Base-by-base conservation (phyloP, 495 filamentous ascomycete genomes). In the Aspergillus affinis region DNA sequence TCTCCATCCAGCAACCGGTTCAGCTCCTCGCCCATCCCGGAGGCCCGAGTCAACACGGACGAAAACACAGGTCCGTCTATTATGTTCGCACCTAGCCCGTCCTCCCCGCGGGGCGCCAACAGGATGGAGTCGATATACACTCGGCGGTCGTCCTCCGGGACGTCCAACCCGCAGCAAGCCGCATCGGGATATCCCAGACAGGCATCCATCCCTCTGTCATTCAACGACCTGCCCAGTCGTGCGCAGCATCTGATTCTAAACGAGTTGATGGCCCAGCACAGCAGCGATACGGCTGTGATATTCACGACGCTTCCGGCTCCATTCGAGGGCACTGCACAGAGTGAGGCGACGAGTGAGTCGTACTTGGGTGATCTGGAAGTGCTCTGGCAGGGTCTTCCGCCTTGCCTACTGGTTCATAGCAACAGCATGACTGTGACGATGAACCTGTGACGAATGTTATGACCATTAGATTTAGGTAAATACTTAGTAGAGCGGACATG, bases 341-440 rank as follows among this genome's bases (percentile, higher is more conserved):
- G 84, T 58, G 88, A 89, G 65, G 79, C 82, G 55, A 84, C 86
- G 3, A 90, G 88, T 69, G 65, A 87, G 41, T 81, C 81, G 36
- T 96, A 92, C 72, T 71, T 96, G 44, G 84, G 78, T 57, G 90
- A 93, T 69, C 77, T 95, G 54, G 90, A 93, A 67, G 84, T 93
- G 45, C 72, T 90, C 57, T 90, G 85, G 70, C 78, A 86, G 63
- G 86, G 80, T 2, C 70, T 86, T 54, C 87, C 89, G 49, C 88
- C 91, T 10, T 81, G 86, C 52, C 68, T 95, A 58, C 63, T 94
- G 62, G 88, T 95, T n/a, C 83, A 94, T 74, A 91, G 88, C 67
- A 95, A 94, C 74, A 92, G 88, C 61, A 90, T 95, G 88, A 93
- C 90, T 15, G 91, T 94, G 53, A 94, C 91, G 18, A 92, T 92